phyloP scores from a whole-genome alignment of 2,329 filamentous ascomycete genomes.

The Aspergillus floridensis region DNA sequence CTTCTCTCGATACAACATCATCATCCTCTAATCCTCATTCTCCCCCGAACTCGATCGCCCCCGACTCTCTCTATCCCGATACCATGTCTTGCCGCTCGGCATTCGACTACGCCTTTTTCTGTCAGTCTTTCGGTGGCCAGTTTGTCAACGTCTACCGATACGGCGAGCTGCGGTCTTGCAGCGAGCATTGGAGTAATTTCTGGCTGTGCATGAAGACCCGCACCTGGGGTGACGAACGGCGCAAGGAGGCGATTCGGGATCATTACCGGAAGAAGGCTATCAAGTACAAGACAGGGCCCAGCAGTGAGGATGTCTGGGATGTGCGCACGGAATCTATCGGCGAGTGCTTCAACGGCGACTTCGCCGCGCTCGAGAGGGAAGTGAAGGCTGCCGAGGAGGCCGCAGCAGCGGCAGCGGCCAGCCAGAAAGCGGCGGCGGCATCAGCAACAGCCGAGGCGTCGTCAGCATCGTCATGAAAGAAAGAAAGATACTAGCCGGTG shows the following conservation, averaged over 20 bases:
- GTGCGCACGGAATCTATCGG: conserved; percentile 63
- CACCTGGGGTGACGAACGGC: conserved; percentile 58
- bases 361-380: conserved; percentile 42
- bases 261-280: conserved; percentile 66
- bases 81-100: conserved; percentile 84
- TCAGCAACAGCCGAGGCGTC: not conserved
- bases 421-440: conserved; percentile 11
- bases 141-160: conserved; percentile 90
- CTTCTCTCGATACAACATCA: conserved; percentile 11
- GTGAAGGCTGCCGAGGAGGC: conserved; percentile 45
- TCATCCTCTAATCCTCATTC: conserved; percentile 11
- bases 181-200: conserved; percentile 86
- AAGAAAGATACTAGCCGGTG: not conserved
- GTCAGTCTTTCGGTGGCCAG: conserved; percentile 85
- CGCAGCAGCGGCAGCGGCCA: conserved; percentile 15
- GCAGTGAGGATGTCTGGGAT: conserved; percentile 89
- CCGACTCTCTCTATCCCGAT: conserved; percentile 71
- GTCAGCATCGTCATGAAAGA: not conserved
- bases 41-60: conserved; percentile 45
- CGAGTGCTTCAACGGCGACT: conserved; percentile 48
- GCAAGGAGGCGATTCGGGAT: conserved; percentile 60
- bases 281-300: conserved; percentile 67
- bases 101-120: conserved; percentile 93
- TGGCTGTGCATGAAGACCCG: conserved; percentile 95
- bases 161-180: conserved; percentile 72